Evolutionary conservation across 2,329 filamentous ascomycete species (phyloP).

Genomic region (Colletotrichum limetticola): DNA sequence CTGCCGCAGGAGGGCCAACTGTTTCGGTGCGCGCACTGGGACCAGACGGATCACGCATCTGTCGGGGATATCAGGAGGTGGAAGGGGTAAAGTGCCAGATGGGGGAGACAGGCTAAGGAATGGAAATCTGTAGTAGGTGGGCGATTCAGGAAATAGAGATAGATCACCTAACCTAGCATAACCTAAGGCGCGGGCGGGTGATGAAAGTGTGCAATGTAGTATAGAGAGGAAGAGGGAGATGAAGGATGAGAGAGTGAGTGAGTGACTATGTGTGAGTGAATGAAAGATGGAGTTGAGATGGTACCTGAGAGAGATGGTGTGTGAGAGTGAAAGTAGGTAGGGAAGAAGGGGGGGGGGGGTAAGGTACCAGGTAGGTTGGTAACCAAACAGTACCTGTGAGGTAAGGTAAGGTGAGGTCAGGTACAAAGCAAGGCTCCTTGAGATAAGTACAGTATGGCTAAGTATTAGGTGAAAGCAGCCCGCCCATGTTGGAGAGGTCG

Average conservation of each 20-base stretch:
- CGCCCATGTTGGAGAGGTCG: neutral
- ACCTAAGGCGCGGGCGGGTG: slow-evolving; percentile 4
- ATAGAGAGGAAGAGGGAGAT: neutral
- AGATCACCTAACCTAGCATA: neutral
- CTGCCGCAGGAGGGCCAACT: slow-evolving; percentile 46
- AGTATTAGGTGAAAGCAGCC: neutral
- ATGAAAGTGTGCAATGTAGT: neutral
- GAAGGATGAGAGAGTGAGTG: neutral
- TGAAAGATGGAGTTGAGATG: neutral
- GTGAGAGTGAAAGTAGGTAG: neutral
- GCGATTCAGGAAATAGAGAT: neutral
- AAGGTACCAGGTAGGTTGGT: neutral
- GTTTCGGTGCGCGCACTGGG: slow-evolving; percentile 43
- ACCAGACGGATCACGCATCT: slow-evolving; percentile 46
- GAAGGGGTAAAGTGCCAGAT: slow-evolving; percentile 35
- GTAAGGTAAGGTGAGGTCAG: neutral
- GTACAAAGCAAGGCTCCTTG: neutral
- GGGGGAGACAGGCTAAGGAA: slow-evolving; percentile 43
- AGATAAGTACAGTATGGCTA: neutral
- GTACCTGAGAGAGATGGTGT: neutral
- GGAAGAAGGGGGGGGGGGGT: neutral
- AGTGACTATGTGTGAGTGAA: neutral
- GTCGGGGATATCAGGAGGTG: slow-evolving; percentile 42
- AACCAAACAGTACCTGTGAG: neutral
- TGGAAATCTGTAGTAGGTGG: slow-evolving; percentile 10